These are phyloP conservation scores for Podila horticola DNA, from an alignment of 192 early-diverging fungal genomes.

Conservation along the genomic window DNA sequence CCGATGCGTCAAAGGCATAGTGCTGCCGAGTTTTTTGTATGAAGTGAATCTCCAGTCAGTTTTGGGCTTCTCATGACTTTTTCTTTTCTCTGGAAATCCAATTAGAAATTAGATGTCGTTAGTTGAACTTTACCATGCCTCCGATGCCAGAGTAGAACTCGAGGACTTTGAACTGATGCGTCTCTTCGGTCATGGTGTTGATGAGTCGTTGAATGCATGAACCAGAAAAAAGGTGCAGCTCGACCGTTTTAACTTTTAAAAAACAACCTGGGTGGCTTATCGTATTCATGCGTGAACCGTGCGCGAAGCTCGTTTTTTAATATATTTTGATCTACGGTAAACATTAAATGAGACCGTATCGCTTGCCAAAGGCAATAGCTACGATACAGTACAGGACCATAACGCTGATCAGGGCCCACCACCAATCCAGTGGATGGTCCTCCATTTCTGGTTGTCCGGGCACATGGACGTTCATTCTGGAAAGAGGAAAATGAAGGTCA, in stretches of 20 bases:
- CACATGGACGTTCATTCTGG: constrained; percentile 65
- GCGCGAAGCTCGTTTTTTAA: too few species aligned
- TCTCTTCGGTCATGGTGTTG: constrained; percentile 1
- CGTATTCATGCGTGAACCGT: too few species aligned
- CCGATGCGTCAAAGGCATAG: constrained; percentile 77
- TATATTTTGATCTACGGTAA: too few species aligned
- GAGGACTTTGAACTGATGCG: constrained; percentile 51
- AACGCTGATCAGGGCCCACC: constrained; percentile 44
- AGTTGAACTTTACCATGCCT: constrained; percentile 59
- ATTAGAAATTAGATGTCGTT: neutral
- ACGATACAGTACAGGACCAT: constrained; percentile 20
- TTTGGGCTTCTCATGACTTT: neutral
- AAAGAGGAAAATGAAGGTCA: neutral
- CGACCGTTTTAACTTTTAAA: too few species aligned
- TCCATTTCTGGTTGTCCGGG: constrained; percentile 56
- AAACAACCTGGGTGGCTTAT: too few species aligned
- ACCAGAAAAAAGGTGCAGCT: neutral
- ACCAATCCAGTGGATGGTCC: constrained; percentile 14
- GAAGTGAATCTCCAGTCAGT: neutral
- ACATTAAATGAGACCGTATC: constrained; percentile 17
- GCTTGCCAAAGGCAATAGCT: constrained; percentile 14
- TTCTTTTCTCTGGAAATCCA: neutral
- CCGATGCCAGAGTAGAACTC: constrained; percentile 76
- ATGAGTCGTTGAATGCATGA: neutral
- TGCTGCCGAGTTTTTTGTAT: constrained; percentile 56